Evolutionary conservation across 768 basidiomycete genomes (phyloP), one percentile per base, ranked within the genome.

Genomic region (Sporobolomyces roseus): DNA sequence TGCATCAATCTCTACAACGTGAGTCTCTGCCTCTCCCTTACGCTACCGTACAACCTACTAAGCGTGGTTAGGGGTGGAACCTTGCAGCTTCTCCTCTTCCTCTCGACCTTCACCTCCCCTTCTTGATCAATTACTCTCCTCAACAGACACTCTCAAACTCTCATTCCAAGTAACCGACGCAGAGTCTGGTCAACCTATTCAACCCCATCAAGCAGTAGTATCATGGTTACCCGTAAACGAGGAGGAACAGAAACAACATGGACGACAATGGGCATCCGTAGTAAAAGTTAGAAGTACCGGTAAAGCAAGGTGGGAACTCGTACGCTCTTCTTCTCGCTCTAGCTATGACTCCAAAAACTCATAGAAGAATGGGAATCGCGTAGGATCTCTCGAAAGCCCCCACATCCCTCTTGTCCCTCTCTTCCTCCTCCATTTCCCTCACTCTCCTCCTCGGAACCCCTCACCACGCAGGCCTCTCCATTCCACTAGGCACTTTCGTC

Each of bases 311-410:
- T 67, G 49, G 38, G 72, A 73, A 21, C 53, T 73, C 27, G 72
- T 68, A 29, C 35, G 66, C 58, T 16, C 23, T 23, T 41, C 33
- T 8, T 35, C n/a, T 27, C 36, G 27, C 60, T 41, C 38, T 41
- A 17, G 17, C 38, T 9, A 17, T 9, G 38, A 41, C 10, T 41
- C 9, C 17, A 41, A 41, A 41, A 17, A 41, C 38, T 41, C 10
- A 41, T 17, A 41, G 17, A 41, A 9, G 10, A 17, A 17, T 33
- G n/a, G 25, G 36, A 6, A 29, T 16, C 27, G 23, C 2, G 0
- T 14, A 72, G 71, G 66, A 72, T 51, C 51, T 72, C 61, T 25
- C 71, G 19, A 54, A 38, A 65, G 66, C 71, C 0, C 75, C 51
- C 4, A 19, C 66, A 29, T 30, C 46, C 2, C 67, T 68, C 55